Evolutionary conservation across 768 basidiomycete genomes (phyloP), one percentile per base, ranked within the genome.

Genomic region (Naganishia antarctica): DNA sequence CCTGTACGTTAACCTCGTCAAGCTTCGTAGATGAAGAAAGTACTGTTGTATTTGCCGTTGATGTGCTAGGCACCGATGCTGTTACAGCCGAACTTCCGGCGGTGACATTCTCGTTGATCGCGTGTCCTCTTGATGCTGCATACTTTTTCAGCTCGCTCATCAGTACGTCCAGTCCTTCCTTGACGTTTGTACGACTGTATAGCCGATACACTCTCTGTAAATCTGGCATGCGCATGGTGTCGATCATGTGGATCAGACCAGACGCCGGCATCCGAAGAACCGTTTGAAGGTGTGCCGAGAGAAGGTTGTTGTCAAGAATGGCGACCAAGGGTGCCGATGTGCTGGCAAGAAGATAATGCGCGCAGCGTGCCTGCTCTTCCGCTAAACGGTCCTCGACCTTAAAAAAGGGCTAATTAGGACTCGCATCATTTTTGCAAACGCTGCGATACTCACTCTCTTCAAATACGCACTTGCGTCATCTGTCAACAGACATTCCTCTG

Each of bases 381-480:
- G 84, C 81, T 61, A 98, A 84, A 8, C 92, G 85, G 53, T 79
- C 79, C 78, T 96, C 90, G 9, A 85, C 87, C 90, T 93, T 75
- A 66, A 40, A 21, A 34, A 9, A 34, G 43, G 7, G 50, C 21
- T 16, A 23, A 31, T 13, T n/a, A 26, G 13, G 15, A 11, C 31
- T 13, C 5, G 28, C 9, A 9, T 41, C 13, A 46, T 18, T 15
- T 25, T 15, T 3, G 23, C n/a, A 3, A 12, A 57, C 15, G n/a
- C 7, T 7, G 31, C 6, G 12, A 16, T 51, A 81, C 86, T 71
- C 71, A 93, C 94, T 78, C 84, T 82, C 48, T 81, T 82, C 18
- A 99, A 80, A 77, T 90, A 99, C 64, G 88, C 87, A 9, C 88
- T 81, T 1, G 89, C 87, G 75, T 91, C 87, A 68, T 86, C 91